These are phyloP conservation scores for Tulasnella sp. DNA, from an alignment of 768 basidiomycete species.

Conservation along the genomic window DNA sequence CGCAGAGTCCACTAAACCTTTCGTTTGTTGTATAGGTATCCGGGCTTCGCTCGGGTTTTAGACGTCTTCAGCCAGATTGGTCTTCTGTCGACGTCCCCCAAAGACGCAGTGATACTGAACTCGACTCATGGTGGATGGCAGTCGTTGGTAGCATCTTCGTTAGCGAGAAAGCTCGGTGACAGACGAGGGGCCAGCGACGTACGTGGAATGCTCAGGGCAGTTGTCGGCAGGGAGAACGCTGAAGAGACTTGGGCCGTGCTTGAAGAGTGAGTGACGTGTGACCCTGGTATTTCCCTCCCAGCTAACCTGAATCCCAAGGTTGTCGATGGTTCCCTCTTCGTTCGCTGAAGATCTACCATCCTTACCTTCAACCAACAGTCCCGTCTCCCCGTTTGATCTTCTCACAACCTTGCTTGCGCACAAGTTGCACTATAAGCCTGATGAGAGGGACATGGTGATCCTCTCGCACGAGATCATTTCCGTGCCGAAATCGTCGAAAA, in stretches of 20 bases:
- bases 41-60: slow-evolving; percentile 71
- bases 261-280: background rate
- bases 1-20: background rate
- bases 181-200: background rate
- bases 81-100: slow-evolving; percentile 42
- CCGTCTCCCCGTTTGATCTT: slow-evolving; percentile 49
- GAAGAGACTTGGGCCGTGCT: slow-evolving; percentile 2
- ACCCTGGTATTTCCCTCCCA: background rate
- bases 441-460: slow-evolving; percentile 81
- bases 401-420: slow-evolving; percentile 65
- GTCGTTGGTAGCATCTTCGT: background rate
- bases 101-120: slow-evolving; percentile 29
- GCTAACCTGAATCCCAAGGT: background rate
- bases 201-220: background rate
- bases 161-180: background rate
- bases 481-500: slow-evolving; percentile 16
- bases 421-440: slow-evolving; percentile 56
- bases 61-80: slow-evolving; percentile 64
- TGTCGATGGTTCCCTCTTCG: slow-evolving; percentile 19
- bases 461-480: slow-evolving; percentile 77
- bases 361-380: slow-evolving; percentile 18
- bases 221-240: background rate
- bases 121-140: slow-evolving; percentile 7
- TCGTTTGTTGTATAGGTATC: slow-evolving; percentile 54
- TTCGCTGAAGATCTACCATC: slow-evolving; percentile 15